Evolutionary conservation across 129 eudicot species (phyloP), one percentile per base, ranked within the genome.

Genomic region (Glebionis coronaria): DNA sequence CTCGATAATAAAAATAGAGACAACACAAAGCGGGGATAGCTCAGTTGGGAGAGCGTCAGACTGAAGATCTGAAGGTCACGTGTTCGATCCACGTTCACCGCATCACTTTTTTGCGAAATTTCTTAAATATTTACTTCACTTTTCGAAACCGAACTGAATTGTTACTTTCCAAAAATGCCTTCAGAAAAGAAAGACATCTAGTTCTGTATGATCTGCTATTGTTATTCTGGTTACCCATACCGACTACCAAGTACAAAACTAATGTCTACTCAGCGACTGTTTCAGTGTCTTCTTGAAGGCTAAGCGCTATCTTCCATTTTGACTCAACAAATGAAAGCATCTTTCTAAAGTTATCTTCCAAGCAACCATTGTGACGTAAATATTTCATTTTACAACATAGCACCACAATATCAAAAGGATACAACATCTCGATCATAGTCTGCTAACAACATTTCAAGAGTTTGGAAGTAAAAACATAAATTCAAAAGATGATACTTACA

Each of bases 11-110:
- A n/a, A n/a, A n/a, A n/a, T n/a, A n/a, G n/a, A n/a, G n/a, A n/a
- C n/a, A n/a, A n/a, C n/a, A n/a, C n/a, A n/a, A n/a, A n/a, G n/a
- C n/a, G n/a, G n/a, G n/a, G n/a, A n/a, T n/a, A n/a, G n/a, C n/a
- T n/a, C 91, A 86, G 97, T 87, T 90, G 95, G 92, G 92, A 85
- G 92, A 88, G 92, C 92, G 89, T 83, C 85, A 85, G 96, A 88
- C 92, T 85, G 85, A 82, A 84, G 91, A 88, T 84, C 92, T 83
- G 90, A 90, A 86, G 95, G 91, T 84, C 97, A 70, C 83, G 95
- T 87, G 95, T 84, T 87, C 88, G 95, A 86, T 83, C 96, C 88
- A 85, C 96, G 83, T 72, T 85, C 96, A 85, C 90, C 90, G 96
- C 96, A 88, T 6, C 3, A 12, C 0, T 0, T 0, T 15, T 25